A percentile compares a stretch with the other conserved stretches of the same genome.
phyloP scores from a whole-genome alignment of 2,329 filamentous ascomycete genomes.

The Pestalotiopsis sp. region DNA sequence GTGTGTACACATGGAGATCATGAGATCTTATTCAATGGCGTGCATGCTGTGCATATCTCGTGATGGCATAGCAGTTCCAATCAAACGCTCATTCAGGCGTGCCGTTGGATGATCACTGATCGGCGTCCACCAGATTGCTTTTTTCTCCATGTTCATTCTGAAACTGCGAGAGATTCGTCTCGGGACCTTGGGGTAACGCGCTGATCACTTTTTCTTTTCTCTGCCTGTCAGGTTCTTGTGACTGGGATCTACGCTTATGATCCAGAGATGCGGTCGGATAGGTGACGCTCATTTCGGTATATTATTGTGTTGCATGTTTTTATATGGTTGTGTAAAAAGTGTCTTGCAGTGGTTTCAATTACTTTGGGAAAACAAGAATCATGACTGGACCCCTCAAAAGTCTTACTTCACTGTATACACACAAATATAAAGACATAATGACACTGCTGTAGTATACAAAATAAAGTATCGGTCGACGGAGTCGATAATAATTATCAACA shows the following conservation, averaged over 20 bases:
- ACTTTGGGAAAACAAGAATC: too few relatives aligned
- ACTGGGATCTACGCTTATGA: background rate
- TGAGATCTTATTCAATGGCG: background rate
- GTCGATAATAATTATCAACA: too few relatives aligned
- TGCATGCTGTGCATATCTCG: background rate
- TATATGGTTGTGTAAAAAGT: too few relatives aligned
- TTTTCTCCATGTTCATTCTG: background rate
- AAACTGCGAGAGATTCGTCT: background rate
- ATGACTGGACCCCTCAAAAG: too few relatives aligned
- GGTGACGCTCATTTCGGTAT: background rate
- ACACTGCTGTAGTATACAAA: too few relatives aligned
- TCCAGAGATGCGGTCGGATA: background rate
- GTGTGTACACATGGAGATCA: background rate
- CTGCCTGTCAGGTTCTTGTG: background rate
- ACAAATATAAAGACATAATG: too few relatives aligned
- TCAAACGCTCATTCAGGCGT: background rate
- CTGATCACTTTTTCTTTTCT: background rate
- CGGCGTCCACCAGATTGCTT: background rate
- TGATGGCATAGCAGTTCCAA: background rate
- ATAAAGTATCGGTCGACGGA: too few relatives aligned
- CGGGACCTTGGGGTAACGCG: background rate
- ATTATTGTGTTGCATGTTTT: too few relatives aligned
- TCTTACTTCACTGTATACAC: too few relatives aligned
- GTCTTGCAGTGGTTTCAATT: too few relatives aligned
- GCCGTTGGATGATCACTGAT: background rate